Conservation (phyloP, 2,329 filamentous ascomycete genomes). For the Diatrype stigma region DNA sequence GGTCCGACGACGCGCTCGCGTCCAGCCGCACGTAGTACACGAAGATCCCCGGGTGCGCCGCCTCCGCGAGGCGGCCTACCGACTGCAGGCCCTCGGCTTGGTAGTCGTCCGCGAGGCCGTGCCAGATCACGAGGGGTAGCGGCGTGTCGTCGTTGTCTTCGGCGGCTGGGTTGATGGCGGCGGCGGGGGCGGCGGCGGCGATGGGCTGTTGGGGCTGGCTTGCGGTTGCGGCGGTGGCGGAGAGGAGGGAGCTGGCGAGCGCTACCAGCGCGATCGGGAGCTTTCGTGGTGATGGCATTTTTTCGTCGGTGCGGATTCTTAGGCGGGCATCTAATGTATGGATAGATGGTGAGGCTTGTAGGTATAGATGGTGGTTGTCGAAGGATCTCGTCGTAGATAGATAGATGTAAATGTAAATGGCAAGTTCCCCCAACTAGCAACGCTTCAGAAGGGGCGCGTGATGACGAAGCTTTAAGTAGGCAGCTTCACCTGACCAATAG, state of each 20-base stretch:
- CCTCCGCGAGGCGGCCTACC: conserved; percentile 67
- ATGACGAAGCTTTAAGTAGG: neutral
- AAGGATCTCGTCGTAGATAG: too few relatives aligned
- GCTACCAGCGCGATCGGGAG: neutral
- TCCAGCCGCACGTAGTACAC: conserved; percentile 75
- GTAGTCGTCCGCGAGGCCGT: conserved; percentile 74
- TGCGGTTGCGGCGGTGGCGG: neutral
- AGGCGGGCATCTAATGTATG: too few relatives aligned
- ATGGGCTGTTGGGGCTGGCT: neutral
- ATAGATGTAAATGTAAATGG: neutral
- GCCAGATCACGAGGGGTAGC: conserved; percentile 91
- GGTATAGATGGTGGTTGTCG: too few relatives aligned
- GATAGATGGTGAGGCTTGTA: too few relatives aligned
- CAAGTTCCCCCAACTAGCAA: neutral
- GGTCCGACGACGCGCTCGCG: conserved; percentile 64
- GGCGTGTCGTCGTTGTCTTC: conserved; percentile 54
- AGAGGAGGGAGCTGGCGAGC: neutral
- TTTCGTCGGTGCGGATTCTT: neutral
- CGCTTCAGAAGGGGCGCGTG: neutral
- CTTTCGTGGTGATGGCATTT: neutral
- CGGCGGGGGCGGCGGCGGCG: neutral
- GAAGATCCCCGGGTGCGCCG: conserved; percentile 75
- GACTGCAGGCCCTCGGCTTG: conserved; percentile 68
- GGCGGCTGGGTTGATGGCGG: conserved; percentile 1
- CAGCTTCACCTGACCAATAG: too few relatives aligned